Evolutionary conservation across 495 filamentous ascomycete species (phyloP), one percentile per base, ranked within the genome.

Genomic region (Xylaria acuta): DNA sequence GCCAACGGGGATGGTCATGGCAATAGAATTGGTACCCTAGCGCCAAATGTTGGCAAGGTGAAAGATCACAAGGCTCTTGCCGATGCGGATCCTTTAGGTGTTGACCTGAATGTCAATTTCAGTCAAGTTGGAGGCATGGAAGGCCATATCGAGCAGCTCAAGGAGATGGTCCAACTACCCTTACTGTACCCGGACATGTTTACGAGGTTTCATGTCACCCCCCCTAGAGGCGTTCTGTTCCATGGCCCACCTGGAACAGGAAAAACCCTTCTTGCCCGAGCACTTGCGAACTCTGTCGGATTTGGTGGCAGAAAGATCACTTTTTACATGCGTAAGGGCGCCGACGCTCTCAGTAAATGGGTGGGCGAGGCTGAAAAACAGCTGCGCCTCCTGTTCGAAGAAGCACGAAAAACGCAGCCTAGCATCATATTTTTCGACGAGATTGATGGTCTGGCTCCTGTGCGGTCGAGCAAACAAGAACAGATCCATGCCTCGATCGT

Each of bases 341-440:
- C 95, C 43, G 96, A 99, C 86, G 94, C 94, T 58, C 84, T 98
- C 54, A 97, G 94, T 82, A 99, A 99, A 83, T 99, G 96, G 96
- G 97, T 98, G 69, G 96, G 96, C 78, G 96, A 99, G 83, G 97
- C 97, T 18, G 96, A 99, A 80, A 90, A 94, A 76, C 96, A 98
- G 78, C 87, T 99, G 25, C 90, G 96, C 34, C 82, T 98, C 68
- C 86, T 99, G 4, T 99, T 99, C 75, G 96, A 99, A 75, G 97
- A 99, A 81, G 96, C 96, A 18, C 88, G 94, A 74, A 94, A 92
- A 78, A 98, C 90, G 11, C 97, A 98, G 78, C 96, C 96, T 1
- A 97, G 94, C 78, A 99, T 99, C 80, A 99, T 99, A 77, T 99
- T 99, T 84, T 99, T 99, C 75, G 96, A 99, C 80, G 96, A 99